These are phyloP conservation scores for Ananas comosus DNA, from an alignment of 176 grass and related monocot species.

Conservation along the genomic window DNA sequence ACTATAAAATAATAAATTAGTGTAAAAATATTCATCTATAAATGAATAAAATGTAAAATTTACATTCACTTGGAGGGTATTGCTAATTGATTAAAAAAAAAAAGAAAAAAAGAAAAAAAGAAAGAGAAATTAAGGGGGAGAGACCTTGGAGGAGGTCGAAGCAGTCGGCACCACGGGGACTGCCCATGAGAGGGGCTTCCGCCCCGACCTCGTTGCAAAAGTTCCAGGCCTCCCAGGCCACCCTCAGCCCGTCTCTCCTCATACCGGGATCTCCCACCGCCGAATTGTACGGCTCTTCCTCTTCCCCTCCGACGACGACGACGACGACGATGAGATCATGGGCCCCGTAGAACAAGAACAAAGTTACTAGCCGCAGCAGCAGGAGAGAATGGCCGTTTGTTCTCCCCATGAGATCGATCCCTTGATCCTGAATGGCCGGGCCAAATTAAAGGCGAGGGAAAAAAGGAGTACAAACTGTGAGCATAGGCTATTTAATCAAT, in stretches of 20 bases:
- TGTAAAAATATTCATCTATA: too few species aligned
- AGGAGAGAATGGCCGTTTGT: too few species aligned
- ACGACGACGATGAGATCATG: too few species aligned
- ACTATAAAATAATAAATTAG: too few species aligned
- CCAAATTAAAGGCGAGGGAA: too few species aligned
- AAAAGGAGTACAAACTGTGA: too few species aligned
- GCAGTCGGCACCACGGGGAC: slow-evolving; percentile 85
- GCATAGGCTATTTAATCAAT: too few species aligned
- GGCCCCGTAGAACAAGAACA: too few species aligned
- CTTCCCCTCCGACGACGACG: background rate
- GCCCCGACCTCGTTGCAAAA: slow-evolving; percentile 92
- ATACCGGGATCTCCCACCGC: slow-evolving; percentile 80
- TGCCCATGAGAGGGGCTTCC: slow-evolving; percentile 75
- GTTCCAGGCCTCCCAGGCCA: slow-evolving; percentile 89
- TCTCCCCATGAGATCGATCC: too few species aligned
- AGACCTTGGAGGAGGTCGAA: slow-evolving; percentile 48
- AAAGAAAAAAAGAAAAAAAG: background rate
- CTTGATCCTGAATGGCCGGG: too few species aligned
- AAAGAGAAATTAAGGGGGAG: background rate
- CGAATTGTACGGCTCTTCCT: slow-evolving; percentile 26
- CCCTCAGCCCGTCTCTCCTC: slow-evolving; percentile 61
- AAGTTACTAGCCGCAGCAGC: too few species aligned
- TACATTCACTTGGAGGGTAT: background rate
- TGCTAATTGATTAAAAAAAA: background rate
- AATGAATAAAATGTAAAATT: too few species aligned